phyloP scores from a whole-genome alignment of 768 basidiomycete genomes.

The Sarcodon sp. region DNA sequence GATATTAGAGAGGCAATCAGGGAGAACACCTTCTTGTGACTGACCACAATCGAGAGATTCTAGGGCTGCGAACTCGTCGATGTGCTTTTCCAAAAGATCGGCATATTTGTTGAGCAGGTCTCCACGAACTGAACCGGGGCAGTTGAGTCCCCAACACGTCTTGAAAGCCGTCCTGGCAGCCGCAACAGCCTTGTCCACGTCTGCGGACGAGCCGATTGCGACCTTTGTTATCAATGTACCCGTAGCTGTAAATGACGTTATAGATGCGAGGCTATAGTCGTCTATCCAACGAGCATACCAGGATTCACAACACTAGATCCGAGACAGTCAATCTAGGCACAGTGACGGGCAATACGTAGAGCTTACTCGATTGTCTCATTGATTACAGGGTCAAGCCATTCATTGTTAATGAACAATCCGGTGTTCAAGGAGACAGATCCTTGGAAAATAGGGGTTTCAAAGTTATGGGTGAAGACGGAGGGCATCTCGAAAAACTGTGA shows the following conservation, averaged over 20 bases:
- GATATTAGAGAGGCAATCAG: neutral
- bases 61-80: constrained; percentile 34
- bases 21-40: constrained; percentile 2
- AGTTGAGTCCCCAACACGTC: constrained; percentile 37
- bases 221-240: constrained; percentile 24
- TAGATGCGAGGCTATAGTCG: too few relatives aligned
- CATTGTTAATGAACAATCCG: constrained; percentile 30
- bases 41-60: constrained; percentile 36
- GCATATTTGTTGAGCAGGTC: constrained; percentile 34
- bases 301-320: neutral
- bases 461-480: neutral
- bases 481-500: too few relatives aligned
- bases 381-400: constrained; percentile 45
- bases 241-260: constrained; percentile 12
- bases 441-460: neutral
- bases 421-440: neutral
- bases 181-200: constrained; percentile 32
- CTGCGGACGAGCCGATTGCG: constrained; percentile 21
- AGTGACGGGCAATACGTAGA: neutral
- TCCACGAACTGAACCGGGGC: constrained; percentile 24
- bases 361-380: constrained; percentile 56
- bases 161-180: constrained; percentile 27
- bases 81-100: constrained; percentile 34
- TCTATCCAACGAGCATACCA: neutral
- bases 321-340: neutral